Evolutionary conservation across 83 land plant species (phyloP), one percentile per base, ranked within the genome.

Genomic region (Larix sibirica): DNA sequence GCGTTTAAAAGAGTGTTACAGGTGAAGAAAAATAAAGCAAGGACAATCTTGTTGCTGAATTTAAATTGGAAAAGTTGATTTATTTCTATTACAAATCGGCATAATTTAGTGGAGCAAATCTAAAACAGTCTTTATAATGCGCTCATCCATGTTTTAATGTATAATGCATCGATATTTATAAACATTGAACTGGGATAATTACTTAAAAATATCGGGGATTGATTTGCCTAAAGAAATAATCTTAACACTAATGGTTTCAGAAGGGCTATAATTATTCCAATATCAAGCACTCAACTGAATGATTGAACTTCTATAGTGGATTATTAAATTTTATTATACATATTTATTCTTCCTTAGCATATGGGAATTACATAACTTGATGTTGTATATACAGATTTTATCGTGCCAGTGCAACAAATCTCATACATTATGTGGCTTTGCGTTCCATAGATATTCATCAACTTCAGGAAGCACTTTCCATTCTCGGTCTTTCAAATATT

Each of bases 361-460:
- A 42, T 47, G 42, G 77, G 12, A 44, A 42, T 74, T 44, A 74
- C 12, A 21, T 36, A 74, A 20, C 28, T 74, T 10, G 59, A 47
- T 47, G 1, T 74, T 74, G 12, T 74, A 9, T 12, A 47, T 31
- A n/a, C 88, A 89, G 91, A 69, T 60, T 42, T 38, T 87, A 87
- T 84, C 71, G 61, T 80, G 73, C 9, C 24, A 84, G 89, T 83
- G 89, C 89, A 31, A 84, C 75, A 80, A 89, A 89, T 81, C 81
- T 89, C 74, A 82, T 84, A 14, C 91, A 89, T 79, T 85, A 87
- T 83, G 71, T 86, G 70, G 87, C 91, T 16, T 31, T 89, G 56
- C 79, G 79, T 71, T 56, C 85, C 40, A 83, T 89, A 61, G 87
- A 89, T 58, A 12, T 87, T 47, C 81, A 85, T 24, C 74, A 82